A percentile compares a stretch with the other conserved stretches of the same genome.
These are phyloP conservation scores for Penicillium chermesinum DNA, from an alignment of 495 filamentous ascomycete species.

Conservation along the genomic window DNA sequence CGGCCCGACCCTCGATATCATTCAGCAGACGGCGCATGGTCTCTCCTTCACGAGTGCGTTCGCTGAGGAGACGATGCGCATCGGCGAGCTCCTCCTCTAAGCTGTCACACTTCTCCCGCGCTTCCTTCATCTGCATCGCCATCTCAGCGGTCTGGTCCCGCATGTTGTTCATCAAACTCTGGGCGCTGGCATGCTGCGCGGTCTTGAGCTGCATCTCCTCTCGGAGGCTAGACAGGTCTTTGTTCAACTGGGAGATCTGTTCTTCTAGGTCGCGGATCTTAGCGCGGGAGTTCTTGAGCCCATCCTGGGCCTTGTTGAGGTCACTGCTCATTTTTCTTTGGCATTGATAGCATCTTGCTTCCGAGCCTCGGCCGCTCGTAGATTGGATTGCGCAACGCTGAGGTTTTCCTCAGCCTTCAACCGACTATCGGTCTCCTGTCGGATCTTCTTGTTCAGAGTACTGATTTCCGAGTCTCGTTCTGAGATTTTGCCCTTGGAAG, in stretches of 20 bases:
- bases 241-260: constrained; percentile 57
- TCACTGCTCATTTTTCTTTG: constrained; percentile 64
- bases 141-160: constrained; percentile 85
- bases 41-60: constrained; percentile 90
- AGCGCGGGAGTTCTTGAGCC: constrained; percentile 56
- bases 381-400: constrained; percentile 63
- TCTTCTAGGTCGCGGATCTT: constrained; percentile 68
- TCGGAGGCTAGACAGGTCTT: constrained; percentile 59
- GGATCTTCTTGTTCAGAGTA: constrained; percentile 66
- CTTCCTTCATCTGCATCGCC: constrained; percentile 89
- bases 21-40: constrained; percentile 87
- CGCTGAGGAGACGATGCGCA: constrained; percentile 77
- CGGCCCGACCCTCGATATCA: constrained; percentile 79
- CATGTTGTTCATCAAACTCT: constrained; percentile 84
- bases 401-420: constrained; percentile 72
- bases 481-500: constrained; percentile 59
- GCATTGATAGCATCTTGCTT: constrained; percentile 70
- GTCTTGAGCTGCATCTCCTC: constrained; percentile 82
- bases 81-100: constrained; percentile 93
- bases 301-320: constrained; percentile 63
- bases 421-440: constrained; percentile 66
- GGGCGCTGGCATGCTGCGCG: constrained; percentile 78
- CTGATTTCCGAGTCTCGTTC: constrained; percentile 76
- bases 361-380: constrained; percentile 68
- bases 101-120: constrained; percentile 71